phyloP scores from a whole-genome alignment of 257 asterid genomes.

The Orobanche coerulescens region DNA sequence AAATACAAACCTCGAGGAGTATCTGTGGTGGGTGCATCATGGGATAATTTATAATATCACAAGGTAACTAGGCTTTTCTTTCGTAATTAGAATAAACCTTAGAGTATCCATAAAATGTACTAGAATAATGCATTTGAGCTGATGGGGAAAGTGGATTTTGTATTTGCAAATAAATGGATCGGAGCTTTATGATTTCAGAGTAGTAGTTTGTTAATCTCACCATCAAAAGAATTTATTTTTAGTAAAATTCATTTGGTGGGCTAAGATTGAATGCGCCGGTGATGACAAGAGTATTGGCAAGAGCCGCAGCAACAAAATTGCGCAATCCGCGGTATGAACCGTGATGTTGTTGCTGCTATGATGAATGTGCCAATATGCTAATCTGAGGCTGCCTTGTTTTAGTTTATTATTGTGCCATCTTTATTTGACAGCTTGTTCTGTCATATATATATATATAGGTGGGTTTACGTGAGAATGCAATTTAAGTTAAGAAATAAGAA shows the following conservation, averaged over 20 bases:
- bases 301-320: constrained; percentile 17
- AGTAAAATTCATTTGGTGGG: neutral
- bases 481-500: too few species aligned
- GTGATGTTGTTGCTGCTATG: constrained; percentile 40
- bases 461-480: too few species aligned
- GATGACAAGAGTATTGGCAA: constrained; percentile 25
- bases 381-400: constrained; percentile 33
- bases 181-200: neutral
- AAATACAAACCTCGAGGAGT: too few species aligned
- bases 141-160: neutral
- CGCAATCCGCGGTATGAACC: constrained; percentile 32
- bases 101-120: too few species aligned
- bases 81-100: too few species aligned
- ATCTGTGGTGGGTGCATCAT: too few species aligned
- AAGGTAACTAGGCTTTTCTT: too few species aligned
- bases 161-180: neutral
- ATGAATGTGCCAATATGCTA: constrained; percentile 54
- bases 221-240: neutral
- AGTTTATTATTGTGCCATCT: neutral
- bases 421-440: neutral
- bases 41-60: too few species aligned
- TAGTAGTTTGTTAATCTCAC: neutral
- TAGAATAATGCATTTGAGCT: neutral
- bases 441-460: too few species aligned
- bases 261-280: constrained; percentile 18